Conservation (phyloP, 2,329 filamentous ascomycete genomes). For the Fusarium nurragi region DNA sequence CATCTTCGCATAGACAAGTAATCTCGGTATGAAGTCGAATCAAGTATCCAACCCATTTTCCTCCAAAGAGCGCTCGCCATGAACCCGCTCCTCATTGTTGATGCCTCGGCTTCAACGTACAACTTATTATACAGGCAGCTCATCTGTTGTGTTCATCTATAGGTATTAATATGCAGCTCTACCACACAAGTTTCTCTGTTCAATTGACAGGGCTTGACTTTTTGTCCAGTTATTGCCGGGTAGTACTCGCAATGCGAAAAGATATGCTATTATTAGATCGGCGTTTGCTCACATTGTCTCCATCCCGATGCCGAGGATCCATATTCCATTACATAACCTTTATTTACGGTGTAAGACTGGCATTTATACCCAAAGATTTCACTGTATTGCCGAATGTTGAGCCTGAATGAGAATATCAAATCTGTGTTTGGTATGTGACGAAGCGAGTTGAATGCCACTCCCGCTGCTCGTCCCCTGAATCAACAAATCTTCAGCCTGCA, state of each 20-base stretch:
- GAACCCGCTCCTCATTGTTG: background rate
- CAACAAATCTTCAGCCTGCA: background rate
- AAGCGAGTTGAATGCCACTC: background rate
- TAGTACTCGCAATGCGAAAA: conserved; percentile 16
- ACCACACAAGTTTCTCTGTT: background rate
- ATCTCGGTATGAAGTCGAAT: background rate
- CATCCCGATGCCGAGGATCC: conserved; percentile 20
- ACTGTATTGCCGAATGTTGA: background rate
- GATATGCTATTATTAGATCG: conserved; percentile 33
- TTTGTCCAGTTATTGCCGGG: background rate
- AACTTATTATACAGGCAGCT: background rate
- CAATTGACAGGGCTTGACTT: background rate
- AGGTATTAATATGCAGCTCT: background rate
- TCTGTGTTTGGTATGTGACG: conserved; percentile 21
- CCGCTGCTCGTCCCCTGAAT: background rate
- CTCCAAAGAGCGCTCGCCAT: background rate
- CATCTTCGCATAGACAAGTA: background rate
- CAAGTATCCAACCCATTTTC: background rate
- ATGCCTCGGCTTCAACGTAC: background rate
- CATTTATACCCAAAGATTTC: background rate
- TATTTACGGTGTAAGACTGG: background rate
- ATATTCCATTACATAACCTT: conserved; percentile 9
- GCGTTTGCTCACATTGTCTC: conserved; percentile 1
- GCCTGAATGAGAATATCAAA: background rate
- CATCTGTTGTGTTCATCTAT: background rate